Conservation (phyloP, 1,139 yeast genomes). For the Blastobotrys arbuscula region DNA sequence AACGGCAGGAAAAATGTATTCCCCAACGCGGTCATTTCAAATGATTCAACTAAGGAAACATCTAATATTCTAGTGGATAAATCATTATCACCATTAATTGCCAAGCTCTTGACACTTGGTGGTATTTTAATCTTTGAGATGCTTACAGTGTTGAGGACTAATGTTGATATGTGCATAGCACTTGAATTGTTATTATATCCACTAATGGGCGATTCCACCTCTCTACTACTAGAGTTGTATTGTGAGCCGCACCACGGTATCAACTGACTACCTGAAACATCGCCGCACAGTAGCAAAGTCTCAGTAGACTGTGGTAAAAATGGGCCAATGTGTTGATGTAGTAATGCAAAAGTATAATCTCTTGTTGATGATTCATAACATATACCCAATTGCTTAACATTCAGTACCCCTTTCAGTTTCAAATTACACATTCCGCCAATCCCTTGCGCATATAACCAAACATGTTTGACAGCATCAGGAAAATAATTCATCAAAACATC, state of each 20-base stretch:
- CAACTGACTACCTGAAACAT: neutral
- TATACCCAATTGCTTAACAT: slow-evolving; percentile 6
- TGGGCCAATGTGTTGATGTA: slow-evolving; percentile 8
- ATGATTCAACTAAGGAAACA: neutral
- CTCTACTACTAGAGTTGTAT: neutral
- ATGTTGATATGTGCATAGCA: neutral
- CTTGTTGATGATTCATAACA: slow-evolving; percentile 7
- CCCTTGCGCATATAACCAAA: slow-evolving; percentile 11
- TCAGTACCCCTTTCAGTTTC: neutral
- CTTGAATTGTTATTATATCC: neutral
- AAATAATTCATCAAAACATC: slow-evolving; percentile 1
- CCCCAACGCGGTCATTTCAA: slow-evolving; percentile 6
- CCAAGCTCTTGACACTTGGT: slow-evolving; percentile 1
- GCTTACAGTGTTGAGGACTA: slow-evolving; percentile 1
- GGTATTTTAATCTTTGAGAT: slow-evolving; percentile 1
- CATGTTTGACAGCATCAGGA: slow-evolving; percentile 6
- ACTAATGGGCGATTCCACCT: neutral
- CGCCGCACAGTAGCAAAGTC: slow-evolving; percentile 10
- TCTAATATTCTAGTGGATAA: neutral
- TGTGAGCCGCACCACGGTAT: neutral
- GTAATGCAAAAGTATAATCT: slow-evolving; percentile 5
- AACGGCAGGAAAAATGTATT: slow-evolving; percentile 3
- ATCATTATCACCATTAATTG: slow-evolving; percentile 7
- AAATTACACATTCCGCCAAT: slow-evolving; percentile 9
- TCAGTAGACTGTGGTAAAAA: slow-evolving; percentile 8